These are phyloP conservation scores for Sporothrix schenckii DNA, from an alignment of 2,329 filamentous ascomycete species.

Conservation along the genomic window DNA sequence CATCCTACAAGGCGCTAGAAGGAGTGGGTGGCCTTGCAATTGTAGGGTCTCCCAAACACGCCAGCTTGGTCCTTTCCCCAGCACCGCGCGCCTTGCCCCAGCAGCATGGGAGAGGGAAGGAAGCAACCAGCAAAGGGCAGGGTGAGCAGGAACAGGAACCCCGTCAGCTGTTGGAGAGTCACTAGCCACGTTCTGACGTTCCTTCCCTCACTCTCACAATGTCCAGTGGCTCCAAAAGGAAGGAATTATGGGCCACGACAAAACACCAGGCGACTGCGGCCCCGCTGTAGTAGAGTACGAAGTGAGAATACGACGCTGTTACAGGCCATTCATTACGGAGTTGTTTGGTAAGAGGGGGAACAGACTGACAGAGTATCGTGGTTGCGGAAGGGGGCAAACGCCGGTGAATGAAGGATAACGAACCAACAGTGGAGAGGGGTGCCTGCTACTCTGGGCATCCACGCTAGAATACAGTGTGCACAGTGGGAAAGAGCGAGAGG, in stretches of 20 bases:
- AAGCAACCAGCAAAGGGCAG: not conserved
- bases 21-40: not conserved
- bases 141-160: not conserved
- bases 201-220: not conserved
- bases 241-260: too few species aligned
- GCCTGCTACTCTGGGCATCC: not conserved
- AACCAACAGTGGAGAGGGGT: slow-evolving; percentile 1
- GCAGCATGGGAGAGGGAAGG: not conserved
- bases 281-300: slow-evolving; percentile 22
- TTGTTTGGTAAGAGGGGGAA: too few species aligned
- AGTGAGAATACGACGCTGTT: slow-evolving; percentile 2
- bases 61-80: not conserved
- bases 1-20: not conserved
- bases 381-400: too few species aligned
- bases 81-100: slow-evolving; percentile 16
- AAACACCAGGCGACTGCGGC: not conserved
- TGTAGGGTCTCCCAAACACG: too few species aligned
- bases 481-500: slow-evolving; percentile 8
- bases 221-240: not conserved
- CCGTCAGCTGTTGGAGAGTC: not conserved
- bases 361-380: too few species aligned
- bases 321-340: too few species aligned
- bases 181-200: not conserved
- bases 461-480: slow-evolving; percentile 2
- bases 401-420: not conserved